Percentiles rank a stretch among this genome's conserved stretches.
Conservation (phyloP, 805 yeast genomes). For the Candida namnaoensis region DNA sequence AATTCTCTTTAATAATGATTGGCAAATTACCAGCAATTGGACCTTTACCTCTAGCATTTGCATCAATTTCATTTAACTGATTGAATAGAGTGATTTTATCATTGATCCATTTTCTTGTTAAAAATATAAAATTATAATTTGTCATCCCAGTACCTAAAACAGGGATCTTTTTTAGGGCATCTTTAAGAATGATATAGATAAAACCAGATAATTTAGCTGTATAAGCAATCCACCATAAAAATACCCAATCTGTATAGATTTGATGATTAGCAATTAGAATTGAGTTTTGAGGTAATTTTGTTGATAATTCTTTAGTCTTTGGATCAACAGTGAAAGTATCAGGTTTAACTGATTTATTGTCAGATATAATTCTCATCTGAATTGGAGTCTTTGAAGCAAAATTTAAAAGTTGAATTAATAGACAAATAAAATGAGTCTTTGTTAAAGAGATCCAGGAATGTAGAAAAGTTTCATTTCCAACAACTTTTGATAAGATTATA, state of each 20-base stretch:
- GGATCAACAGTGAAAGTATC: slow-evolving; percentile 11
- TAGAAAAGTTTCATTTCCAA: too few species aligned
- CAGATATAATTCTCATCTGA: slow-evolving; percentile 41
- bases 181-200: slow-evolving; percentile 70
- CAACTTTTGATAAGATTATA: too few species aligned
- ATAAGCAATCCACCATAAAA: slow-evolving; percentile 78
- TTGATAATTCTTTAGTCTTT: slow-evolving; percentile 10
- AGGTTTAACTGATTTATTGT: slow-evolving; percentile 24
- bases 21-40: slow-evolving; percentile 32
- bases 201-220: slow-evolving; percentile 57
- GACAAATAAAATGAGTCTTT: slow-evolving; percentile 47
- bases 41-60: slow-evolving; percentile 50
- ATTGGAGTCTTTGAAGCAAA: slow-evolving; percentile 38
- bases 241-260: slow-evolving; percentile 90
- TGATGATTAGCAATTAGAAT: slow-evolving; percentile 86
- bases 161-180: slow-evolving; percentile 62
- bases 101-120: slow-evolving; percentile 78
- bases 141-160: slow-evolving; percentile 82
- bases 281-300: slow-evolving; percentile 37
- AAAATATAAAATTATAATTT: slow-evolving; percentile 66
- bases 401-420: slow-evolving; percentile 42
- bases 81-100: slow-evolving; percentile 57
- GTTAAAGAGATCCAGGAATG: slow-evolving; percentile 37
- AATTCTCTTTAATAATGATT: background rate
- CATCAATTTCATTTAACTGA: slow-evolving; percentile 48